Evolutionary conservation across 352 stramenopile species (phyloP), one percentile per base, ranked within the genome.

Genomic region (Pythium vanterpoolii): DNA sequence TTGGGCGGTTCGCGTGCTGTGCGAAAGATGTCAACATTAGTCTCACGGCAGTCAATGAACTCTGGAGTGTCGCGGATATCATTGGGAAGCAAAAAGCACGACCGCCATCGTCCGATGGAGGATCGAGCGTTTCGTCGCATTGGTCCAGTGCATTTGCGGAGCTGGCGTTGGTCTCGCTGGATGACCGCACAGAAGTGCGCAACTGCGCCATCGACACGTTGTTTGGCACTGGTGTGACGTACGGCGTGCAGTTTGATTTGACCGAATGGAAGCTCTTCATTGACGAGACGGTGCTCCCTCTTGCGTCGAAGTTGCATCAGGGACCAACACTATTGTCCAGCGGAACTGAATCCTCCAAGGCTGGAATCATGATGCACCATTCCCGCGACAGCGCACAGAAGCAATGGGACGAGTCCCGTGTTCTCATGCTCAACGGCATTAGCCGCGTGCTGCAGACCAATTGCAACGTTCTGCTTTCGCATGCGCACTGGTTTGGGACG

Each of bases 121-220:
- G 7, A 9, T 36, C 39, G 6, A 24, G 28, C 21, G 42, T 40
- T 10, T 57, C 62, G 8, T 72, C 62, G 0, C 72, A 85, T 27
- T 93, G 79, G 84, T 72, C 62, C 18, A 93, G 56, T 59, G 78
- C 78, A 31, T 93, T 96, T 52, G 67, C 68, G 4, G 83, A 97
- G 50, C 83, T 97, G 11, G 77, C 78, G n/a, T 74, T 79, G 14
- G 82, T 99, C 3, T 86, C 95, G 9, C 68, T 97, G 23, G 96
- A 99, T 57, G 78, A 83, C 27, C 84, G 97, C 42, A 85, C 90
- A 0, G 96, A 99, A 72, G 92, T 98, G 56, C 77, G 96, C 51
- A 99, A 98, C 72, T 99, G 95, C 64, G 89, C 96, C 18, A 93
- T 99, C 33, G 98, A 99, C 62, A 99, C 97, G 14, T 76, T 99